Evolutionary conservation across 371 early-diverging fungal genomes (phyloP), one percentile per base, ranked within the genome.

Genomic region (Capniomyces stellatus): DNA sequence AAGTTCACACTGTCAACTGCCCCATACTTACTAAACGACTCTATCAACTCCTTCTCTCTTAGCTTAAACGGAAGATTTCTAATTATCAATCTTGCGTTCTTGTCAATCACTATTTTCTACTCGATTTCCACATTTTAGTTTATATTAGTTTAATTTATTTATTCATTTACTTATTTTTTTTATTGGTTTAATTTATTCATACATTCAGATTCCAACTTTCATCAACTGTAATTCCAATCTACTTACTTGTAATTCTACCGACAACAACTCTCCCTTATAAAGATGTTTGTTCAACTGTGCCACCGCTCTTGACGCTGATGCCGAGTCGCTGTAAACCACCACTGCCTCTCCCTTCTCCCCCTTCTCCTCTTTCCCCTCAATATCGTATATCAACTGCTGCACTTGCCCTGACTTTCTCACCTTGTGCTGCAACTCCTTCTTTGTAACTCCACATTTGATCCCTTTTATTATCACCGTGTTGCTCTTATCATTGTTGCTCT

Each of bases 31-130:
- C 70, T 65, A 66, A 85, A 81, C 0, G 56, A 46, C 19, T 66
- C 64, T 43, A 69, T 65, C 19, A 85, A 60, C 42, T 83, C 79
- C 15, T 60, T 57, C 57, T 84, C 85, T 46, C 77, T 75, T 54
- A 71, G 59, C 58, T 76, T 82, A 81, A 87, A 92, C 3, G 91
- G 75, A 62, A 92, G 72, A 60, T 93, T 93, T 46, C 92, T 87
- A 25, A 93, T 75, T 59, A 93, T 92, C 46, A 93, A 70, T 30
- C 90, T 81, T 31, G 81, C 78, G 23, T 67, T 66, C 58, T 75
- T 72, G 55, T 71, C 51, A 23, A 62, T 19, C 4, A 23, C 57
- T 4, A n/a, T n/a, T n/a, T 23, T 27, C 41, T 40, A 41, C 22
- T 15, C 46, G 6, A 25, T 52, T 52, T 2, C 18, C 46, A 29